Percentiles rank a stretch among this genome's conserved stretches.
phyloP scores from a whole-genome alignment of 805 yeast genomes.

The Wickerhamomyces silvicola region DNA sequence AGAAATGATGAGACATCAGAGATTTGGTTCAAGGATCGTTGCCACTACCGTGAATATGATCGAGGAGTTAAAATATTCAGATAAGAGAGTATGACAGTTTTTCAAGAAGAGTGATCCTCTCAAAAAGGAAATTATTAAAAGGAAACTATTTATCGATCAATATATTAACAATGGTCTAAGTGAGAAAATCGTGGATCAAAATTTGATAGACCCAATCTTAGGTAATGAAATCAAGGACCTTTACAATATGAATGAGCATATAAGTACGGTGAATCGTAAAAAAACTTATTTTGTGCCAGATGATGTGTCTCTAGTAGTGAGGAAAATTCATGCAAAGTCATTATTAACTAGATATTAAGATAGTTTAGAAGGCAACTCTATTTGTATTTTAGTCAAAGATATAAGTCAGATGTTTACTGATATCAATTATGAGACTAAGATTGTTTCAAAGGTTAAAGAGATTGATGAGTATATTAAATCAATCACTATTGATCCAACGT shows the following conservation, averaged over 20 bases:
- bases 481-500: no score
- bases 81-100: background rate
- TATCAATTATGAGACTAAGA: no score
- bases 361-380: no score
- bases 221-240: constrained; percentile 7
- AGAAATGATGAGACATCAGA: background rate
- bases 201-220: constrained; percentile 10
- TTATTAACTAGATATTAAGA: no score
- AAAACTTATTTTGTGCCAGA: no score
- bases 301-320: no score
- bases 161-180: constrained; percentile 4
- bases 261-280: no score
- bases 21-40: background rate
- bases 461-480: no score
- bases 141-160: constrained; percentile 13
- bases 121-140: constrained; percentile 9
- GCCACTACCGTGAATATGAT: background rate
- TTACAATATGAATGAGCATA: constrained; percentile 1
- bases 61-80: background rate
- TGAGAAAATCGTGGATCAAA: constrained; percentile 1
- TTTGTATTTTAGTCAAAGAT: no score
- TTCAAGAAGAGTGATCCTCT: constrained; percentile 8
- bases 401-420: no score
- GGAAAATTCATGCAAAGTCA: no score
- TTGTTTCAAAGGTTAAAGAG: no score